Evolutionary conservation across 2,329 filamentous ascomycete genomes (phyloP).

Genomic region (Colletotrichum navitas): DNA sequence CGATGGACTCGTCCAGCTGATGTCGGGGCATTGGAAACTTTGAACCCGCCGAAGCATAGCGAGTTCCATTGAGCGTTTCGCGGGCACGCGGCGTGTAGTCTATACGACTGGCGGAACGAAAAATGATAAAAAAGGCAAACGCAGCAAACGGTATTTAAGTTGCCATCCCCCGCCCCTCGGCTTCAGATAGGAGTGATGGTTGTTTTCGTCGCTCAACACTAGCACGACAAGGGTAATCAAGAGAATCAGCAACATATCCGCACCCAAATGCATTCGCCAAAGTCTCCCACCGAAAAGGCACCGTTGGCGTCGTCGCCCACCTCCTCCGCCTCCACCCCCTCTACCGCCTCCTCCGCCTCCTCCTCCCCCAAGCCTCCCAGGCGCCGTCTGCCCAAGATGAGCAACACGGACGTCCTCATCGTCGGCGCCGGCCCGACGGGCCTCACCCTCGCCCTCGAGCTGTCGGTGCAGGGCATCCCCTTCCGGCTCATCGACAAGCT

Average conservation of each 20-base stretch:
- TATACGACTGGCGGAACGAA: not conserved
- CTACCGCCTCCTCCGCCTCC: not conserved
- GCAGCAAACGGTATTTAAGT: conserved; percentile 23
- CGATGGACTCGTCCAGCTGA: conserved; percentile 32
- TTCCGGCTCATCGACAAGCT: conserved; percentile 56
- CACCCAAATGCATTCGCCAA: not conserved
- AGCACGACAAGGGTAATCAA: not conserved
- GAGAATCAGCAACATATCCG: not conserved
- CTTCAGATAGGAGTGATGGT: not conserved
- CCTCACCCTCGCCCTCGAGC: conserved; percentile 51
- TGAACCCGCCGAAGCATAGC: conserved; percentile 29
- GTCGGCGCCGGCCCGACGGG: conserved; percentile 55
- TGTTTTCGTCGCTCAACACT: not conserved
- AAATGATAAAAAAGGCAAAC: not conserved
- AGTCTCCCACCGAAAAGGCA: conserved; percentile 7
- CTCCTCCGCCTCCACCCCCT: not conserved
- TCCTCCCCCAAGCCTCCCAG: not conserved
- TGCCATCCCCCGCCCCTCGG: not conserved
- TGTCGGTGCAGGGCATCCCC: conserved; percentile 48
- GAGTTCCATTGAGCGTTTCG: conserved; percentile 2
- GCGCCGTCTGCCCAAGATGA: not conserved
- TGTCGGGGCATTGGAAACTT: conserved; percentile 37
- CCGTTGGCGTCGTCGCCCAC: conserved; percentile 5
- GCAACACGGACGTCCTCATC: conserved; percentile 48
- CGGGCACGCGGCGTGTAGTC: no score